Percentiles rank a stretch among this genome's conserved stretches.
phyloP scores from a whole-genome alignment of 176 grass and related monocot species.

The Bromus sterilis region DNA sequence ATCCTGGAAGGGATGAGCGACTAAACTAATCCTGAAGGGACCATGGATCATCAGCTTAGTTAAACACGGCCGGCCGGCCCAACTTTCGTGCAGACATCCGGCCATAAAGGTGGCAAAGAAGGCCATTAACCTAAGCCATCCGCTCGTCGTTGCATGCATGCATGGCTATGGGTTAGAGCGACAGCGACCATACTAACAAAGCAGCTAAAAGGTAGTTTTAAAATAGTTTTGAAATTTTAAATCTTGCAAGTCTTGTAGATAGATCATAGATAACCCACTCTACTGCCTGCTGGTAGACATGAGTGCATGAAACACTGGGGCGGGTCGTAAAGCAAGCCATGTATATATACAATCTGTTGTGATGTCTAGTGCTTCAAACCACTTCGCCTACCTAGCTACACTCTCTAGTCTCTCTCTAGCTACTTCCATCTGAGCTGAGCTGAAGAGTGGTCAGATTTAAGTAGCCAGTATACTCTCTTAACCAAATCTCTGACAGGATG shows the following conservation, averaged over 20 bases:
- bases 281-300: conserved; percentile 13
- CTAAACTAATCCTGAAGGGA: conserved; percentile 18
- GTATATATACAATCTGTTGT: conserved; percentile 20
- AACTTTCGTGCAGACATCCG: conserved; percentile 14
- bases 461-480: background rate
- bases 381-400: background rate
- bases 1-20: background rate
- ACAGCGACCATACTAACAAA: background rate
- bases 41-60: background rate
- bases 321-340: background rate
- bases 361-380: background rate
- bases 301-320: background rate
- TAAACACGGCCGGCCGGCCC: conserved; percentile 22
- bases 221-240: background rate
- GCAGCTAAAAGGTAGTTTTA: background rate
- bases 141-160: background rate
- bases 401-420: background rate
- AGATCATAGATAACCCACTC: conserved; percentile 1
- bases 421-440: background rate
- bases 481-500: background rate
- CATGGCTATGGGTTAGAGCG: background rate
- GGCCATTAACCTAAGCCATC: background rate
- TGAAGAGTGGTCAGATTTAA: background rate
- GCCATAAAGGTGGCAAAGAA: conserved; percentile 10
- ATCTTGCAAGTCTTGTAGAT: background rate